These are phyloP conservation scores for Pichia phayaonensis DNA, from an alignment of 805 yeast genomes.

Conservation along the genomic window DNA sequence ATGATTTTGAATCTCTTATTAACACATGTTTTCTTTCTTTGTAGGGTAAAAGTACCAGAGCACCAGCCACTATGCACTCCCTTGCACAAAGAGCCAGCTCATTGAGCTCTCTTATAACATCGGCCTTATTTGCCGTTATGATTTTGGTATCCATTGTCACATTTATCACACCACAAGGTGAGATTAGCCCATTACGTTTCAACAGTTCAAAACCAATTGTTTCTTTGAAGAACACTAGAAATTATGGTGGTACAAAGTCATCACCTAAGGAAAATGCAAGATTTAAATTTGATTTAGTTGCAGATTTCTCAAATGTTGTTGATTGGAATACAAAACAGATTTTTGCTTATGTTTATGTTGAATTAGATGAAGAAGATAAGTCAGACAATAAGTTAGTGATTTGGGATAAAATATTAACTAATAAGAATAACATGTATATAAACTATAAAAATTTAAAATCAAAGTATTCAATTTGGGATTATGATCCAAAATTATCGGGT, in stretches of 20 bases:
- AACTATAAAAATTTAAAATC: slow-evolving; percentile 46
- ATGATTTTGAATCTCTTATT: neutral
- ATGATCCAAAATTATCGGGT: slow-evolving; percentile 50
- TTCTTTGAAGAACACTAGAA: slow-evolving; percentile 20
- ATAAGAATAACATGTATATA: slow-evolving; percentile 51
- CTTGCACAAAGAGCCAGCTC: slow-evolving; percentile 7
- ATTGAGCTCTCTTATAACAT: slow-evolving; percentile 30
- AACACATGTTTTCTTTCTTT: neutral
- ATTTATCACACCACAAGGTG: slow-evolving; percentile 10
- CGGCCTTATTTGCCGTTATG: slow-evolving; percentile 41
- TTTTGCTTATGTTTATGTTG: slow-evolving; percentile 86
- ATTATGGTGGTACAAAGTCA: slow-evolving; percentile 53
- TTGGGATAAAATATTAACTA: slow-evolving; percentile 81
- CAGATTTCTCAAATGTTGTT: slow-evolving; percentile 73
- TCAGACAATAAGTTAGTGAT: slow-evolving; percentile 51
- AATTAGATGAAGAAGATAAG: slow-evolving; percentile 29
- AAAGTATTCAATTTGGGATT: slow-evolving; percentile 86
- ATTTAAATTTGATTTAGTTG: slow-evolving; percentile 62
- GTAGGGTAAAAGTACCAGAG: neutral
- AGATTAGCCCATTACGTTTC: slow-evolving; percentile 40
- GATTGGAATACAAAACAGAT: slow-evolving; percentile 97
- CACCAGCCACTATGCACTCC: slow-evolving; percentile 3
- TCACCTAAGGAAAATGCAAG: slow-evolving; percentile 71
- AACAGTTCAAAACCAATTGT: slow-evolving; percentile 21
- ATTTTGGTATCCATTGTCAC: slow-evolving; percentile 37